Conservation (phyloP, 352 stramenopile species). For the Phytopythium delawarense region DNA sequence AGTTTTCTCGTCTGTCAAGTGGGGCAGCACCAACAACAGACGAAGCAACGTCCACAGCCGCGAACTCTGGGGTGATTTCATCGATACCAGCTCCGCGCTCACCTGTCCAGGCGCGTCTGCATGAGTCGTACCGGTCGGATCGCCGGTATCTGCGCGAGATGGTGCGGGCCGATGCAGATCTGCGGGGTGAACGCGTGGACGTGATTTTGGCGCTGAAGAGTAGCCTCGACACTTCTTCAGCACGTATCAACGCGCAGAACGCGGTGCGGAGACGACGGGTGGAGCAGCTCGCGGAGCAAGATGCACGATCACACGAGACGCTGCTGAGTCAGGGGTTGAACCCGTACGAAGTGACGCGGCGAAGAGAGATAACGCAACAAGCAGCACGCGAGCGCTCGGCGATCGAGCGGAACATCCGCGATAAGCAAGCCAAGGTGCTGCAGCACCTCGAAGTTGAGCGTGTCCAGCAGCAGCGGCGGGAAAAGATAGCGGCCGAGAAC, state of each 20-base stretch:
- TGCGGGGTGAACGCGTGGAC: slow-evolving; percentile 34
- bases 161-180: slow-evolving; percentile 21
- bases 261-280: slow-evolving; percentile 21
- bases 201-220: slow-evolving; percentile 59
- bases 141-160: slow-evolving; percentile 46
- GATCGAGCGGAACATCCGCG: slow-evolving; percentile 48
- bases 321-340: slow-evolving; percentile 70
- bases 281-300: slow-evolving; percentile 21
- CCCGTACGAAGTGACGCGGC: slow-evolving; percentile 68
- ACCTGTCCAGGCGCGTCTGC: slow-evolving; percentile 35
- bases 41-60: not conserved
- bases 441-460: slow-evolving; percentile 51
- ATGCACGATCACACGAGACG: slow-evolving; percentile 40
- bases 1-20: not conserved
- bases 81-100: slow-evolving; percentile 7
- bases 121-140: slow-evolving; percentile 45
- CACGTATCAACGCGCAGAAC: slow-evolving; percentile 44
- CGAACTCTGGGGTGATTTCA: not conserved
- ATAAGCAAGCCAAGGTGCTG: slow-evolving; percentile 50
- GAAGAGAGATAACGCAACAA: slow-evolving; percentile 31
- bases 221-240: slow-evolving; percentile 42
- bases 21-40: not conserved
- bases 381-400: slow-evolving; percentile 27
- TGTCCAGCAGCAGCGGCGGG: slow-evolving; percentile 24
- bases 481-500: slow-evolving; percentile 36